Conservation (phyloP, 1,284 basidiomycete species). For the Gomphus sp. region DNA sequence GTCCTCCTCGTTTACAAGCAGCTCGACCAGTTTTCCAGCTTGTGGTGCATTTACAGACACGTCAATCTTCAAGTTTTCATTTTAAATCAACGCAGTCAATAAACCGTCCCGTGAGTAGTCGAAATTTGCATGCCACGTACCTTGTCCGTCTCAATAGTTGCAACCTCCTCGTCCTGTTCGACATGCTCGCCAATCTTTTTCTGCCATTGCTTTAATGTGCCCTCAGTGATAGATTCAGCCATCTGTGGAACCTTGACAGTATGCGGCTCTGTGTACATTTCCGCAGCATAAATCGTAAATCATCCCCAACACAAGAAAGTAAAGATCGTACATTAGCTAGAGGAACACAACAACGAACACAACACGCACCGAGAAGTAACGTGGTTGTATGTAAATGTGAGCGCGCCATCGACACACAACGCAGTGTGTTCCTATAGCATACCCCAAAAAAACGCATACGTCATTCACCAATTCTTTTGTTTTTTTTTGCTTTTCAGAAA, state of each 20-base stretch:
- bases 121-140: conserved; percentile 31
- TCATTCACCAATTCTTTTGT: no score
- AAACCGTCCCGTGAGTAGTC: not conserved
- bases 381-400: conserved; percentile 62
- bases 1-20: conserved; percentile 86
- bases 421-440: conserved; percentile 34
- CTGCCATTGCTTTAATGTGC: conserved; percentile 91
- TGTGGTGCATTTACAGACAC: conserved; percentile 93
- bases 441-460: not conserved
- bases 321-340: not conserved
- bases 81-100: not conserved
- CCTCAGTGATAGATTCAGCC: conserved; percentile 98
- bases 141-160: conserved; percentile 99
- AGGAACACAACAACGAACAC: not conserved
- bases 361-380: conserved; percentile 52
- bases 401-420: conserved; percentile 33
- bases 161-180: conserved; percentile 90
- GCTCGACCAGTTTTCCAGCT: conserved; percentile 82
- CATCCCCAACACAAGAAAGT: not conserved
- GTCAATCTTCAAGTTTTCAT: conserved; percentile 76
- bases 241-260: conserved; percentile 97
- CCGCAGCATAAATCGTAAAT: not conserved
- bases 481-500: no score
- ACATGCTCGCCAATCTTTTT: conserved; percentile 93
- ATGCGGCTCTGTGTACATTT: conserved; percentile 41